These are phyloP conservation scores for Trichoderma sp. DNA, from an alignment of 2,329 filamentous ascomycete species.

Conservation along the genomic window DNA sequence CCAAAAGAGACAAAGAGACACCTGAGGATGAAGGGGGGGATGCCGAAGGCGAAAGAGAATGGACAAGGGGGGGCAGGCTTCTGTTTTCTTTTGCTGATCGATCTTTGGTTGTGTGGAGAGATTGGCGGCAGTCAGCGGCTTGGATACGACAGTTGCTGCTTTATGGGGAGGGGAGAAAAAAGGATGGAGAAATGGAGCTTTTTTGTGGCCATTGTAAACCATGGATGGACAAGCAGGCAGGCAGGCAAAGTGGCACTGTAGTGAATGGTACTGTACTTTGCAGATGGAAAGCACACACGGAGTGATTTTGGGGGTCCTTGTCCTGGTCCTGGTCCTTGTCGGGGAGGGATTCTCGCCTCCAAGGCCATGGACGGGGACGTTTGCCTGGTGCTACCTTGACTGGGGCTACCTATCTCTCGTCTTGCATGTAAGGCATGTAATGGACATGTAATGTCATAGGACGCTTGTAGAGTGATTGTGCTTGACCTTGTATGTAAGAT, in stretches of 20 bases:
- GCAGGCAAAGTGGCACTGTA: neutral
- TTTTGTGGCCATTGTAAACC: neutral
- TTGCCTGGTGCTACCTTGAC: neutral
- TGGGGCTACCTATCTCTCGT: neutral
- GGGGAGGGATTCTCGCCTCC: neutral
- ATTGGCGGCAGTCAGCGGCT: constrained; percentile 9
- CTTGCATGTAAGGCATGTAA: neutral
- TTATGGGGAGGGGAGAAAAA: neutral
- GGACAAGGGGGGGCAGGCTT: neutral
- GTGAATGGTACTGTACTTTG: neutral
- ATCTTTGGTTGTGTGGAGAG: neutral
- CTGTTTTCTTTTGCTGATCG: neutral
- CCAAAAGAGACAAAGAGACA: neutral
- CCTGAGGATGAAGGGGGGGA: neutral
- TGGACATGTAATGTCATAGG: neutral
- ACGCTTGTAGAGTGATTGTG: neutral
- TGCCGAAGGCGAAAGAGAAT: neutral
- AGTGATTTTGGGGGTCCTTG: neutral
- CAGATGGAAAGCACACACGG: neutral
- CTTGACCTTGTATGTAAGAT: neutral
- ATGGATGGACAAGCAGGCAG: neutral
- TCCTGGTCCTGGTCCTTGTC: neutral
- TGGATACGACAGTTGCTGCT: neutral
- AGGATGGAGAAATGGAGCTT: neutral
- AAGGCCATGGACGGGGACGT: neutral